These are phyloP conservation scores for Nemania serpens DNA, from an alignment of 2,329 filamentous ascomycete species.

Conservation along the genomic window DNA sequence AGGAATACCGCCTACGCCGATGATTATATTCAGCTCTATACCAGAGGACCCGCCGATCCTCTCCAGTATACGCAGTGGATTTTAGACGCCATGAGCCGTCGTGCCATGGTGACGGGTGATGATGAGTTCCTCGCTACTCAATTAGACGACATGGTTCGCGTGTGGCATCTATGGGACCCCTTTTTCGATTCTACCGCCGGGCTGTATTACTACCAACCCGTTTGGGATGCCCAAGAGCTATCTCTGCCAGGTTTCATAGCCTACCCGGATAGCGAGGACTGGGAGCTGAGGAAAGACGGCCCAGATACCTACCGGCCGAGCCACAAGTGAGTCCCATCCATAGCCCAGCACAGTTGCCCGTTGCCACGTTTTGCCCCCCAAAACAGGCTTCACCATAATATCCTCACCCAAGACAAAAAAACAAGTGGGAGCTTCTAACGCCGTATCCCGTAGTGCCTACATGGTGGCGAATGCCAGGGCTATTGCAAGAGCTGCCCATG, in stretches of 20 bases:
- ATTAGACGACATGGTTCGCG: slow-evolving; percentile 46
- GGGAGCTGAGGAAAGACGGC: slow-evolving; percentile 42
- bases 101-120: slow-evolving; percentile 47
- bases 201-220: slow-evolving; percentile 49
- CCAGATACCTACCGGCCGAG: slow-evolving; percentile 49
- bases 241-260: slow-evolving; percentile 47
- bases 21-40: slow-evolving; percentile 47
- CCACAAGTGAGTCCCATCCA: slow-evolving; percentile 40
- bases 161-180: slow-evolving; percentile 47
- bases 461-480: slow-evolving; percentile 49
- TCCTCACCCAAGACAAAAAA: background rate
- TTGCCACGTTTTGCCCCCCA: background rate
- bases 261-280: slow-evolving; percentile 40
- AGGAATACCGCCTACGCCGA: slow-evolving; percentile 45
- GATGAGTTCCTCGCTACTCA: slow-evolving; percentile 44
- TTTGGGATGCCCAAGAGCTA: slow-evolving; percentile 50
- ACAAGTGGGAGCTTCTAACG: background rate
- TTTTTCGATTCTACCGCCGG: slow-evolving; percentile 43
- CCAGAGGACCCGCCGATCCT: slow-evolving; percentile 44
- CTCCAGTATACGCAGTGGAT: slow-evolving; percentile 47
- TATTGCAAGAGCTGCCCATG: slow-evolving; percentile 44
- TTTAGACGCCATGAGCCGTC: slow-evolving; percentile 42
- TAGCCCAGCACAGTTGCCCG: background rate
- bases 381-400: background rate
- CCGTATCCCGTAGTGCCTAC: slow-evolving; percentile 37